Base-by-base conservation (phyloP, 169 alveolate genomes). In the Plasmodium sp. region DNA sequence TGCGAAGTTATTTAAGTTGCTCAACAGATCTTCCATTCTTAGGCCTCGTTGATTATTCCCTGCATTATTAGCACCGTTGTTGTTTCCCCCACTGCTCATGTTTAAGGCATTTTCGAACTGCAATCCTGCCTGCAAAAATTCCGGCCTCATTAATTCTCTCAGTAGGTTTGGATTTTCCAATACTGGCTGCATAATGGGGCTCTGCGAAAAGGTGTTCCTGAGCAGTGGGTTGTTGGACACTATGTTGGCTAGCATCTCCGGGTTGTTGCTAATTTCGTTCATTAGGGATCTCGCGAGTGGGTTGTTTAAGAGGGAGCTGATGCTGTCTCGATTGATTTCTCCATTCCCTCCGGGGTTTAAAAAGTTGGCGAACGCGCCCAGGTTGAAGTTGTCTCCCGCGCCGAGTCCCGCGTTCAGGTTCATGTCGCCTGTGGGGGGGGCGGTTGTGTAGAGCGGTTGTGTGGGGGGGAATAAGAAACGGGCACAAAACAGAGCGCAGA, bases 131-230 rank as follows among this genome's bases (percentile, higher is more conserved):
- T 95, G 98, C 36, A 96, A 86, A 84, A 96, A 75, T 54, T 96
- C 98, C 3, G 98, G 98, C 34, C 97, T 93, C 97, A 96, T 93
- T 86, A 97, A 94, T 93, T 95, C 97, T 93, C 98, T 97, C 93
- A 97, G 75, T 56, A 98, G 93, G 83, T 97, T 97, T 4, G 99
- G 99, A 93, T 97, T 97, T 86, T 96, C 96, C 74, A 97, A 80
- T 97, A 98, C 97, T 71, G 97, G 98, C 73, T 84, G 93, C 86
- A 97, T 91, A 95, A 98, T 93, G 45, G 98, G 98, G 85, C 97
- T 97, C 72, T 96, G 98, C 54, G 96, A 96, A 93, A 94, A 84
- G n/a, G 95, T 84, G 36, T 84, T 96, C 95, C 92, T 92, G 82
- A 96, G 86, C 34, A 92, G 75, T 83, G 93, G 96, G 94, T 85